Base-by-base conservation (phyloP, 2,329 filamentous ascomycete genomes). In the Metarhizium humberi region DNA sequence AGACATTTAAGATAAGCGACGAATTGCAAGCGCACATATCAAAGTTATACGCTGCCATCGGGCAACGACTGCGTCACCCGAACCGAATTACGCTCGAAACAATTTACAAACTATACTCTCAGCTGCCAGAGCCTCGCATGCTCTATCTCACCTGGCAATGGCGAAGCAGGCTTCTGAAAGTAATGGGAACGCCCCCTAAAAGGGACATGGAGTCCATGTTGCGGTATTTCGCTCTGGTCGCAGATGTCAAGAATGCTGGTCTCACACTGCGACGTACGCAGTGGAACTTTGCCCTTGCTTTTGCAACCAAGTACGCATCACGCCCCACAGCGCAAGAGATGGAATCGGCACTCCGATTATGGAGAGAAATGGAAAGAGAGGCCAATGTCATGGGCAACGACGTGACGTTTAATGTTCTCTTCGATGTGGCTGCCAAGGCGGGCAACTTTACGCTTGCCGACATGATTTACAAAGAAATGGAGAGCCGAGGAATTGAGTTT, bases 351-450 rank as follows among this genome's bases (percentile, higher is more conserved):
- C 75, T 99, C 49, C 80, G 83, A 50, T 71, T 95, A 29, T 99
- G 92, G 92, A 84, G 82, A 60, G 85, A 94, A 63, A 97, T 97
- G 91, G 94, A 99, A 69, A 78, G 81, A 50, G 73, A 82, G 4
- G 84, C 85, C 2, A 79, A 81, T 1, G 69, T 90, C 14, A 73
- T 74, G 61, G 85, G 81, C 40, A 88, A 87, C 62, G 78, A 83
- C 51, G 86, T 91, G n/a, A 95, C 92, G 0, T 95, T 99, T 71
- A 96, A 94, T 66, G 87, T 96, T 50, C 78, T 99, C 13, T 96
- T 96, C 63, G 88, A 96, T 65, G 81, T 90, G 11, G 90, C 94
- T 1, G 82, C 90, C 61, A 95, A 94, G 69, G 84, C 90, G 0
- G 88, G 88, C 43, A 94, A 95, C 65, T 95, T 88, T 61, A 76